These are phyloP conservation scores for Xerocomus spinulosus DNA, from an alignment of 768 basidiomycete species.

Conservation along the genomic window DNA sequence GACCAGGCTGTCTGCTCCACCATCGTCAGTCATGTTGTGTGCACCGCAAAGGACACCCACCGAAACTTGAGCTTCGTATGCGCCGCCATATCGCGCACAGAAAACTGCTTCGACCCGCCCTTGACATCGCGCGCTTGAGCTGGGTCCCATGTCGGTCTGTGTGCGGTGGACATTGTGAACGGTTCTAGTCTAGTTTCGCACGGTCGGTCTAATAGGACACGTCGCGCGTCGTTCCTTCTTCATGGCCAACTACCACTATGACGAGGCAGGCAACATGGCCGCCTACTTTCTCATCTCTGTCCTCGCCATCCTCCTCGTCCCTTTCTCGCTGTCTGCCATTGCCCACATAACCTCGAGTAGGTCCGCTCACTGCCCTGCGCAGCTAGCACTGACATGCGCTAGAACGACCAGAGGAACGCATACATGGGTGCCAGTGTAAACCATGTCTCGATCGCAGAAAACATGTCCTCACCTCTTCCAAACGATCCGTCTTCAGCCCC, in stretches of 20 bases:
- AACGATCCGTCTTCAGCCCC: constrained; percentile 46
- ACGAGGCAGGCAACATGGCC: constrained; percentile 82
- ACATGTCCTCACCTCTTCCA: constrained; percentile 37
- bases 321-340: constrained; percentile 59
- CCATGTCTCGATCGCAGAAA: constrained; percentile 55
- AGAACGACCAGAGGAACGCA: constrained; percentile 33
- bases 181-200: constrained; percentile 9
- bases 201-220: constrained; percentile 10
- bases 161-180: constrained; percentile 74
- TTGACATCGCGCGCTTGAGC: constrained; percentile 91
- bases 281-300: constrained; percentile 90
- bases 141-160: constrained; percentile 96
- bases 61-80: constrained; percentile 99
- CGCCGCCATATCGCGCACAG: constrained; percentile 88
- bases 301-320: constrained; percentile 77
- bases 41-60: constrained; percentile 34
- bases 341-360: constrained; percentile 39
- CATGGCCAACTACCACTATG: constrained; percentile 83
- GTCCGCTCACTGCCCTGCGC: constrained; percentile 18
- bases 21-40: not conserved
- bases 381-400: constrained; percentile 5
- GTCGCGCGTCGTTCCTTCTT: constrained; percentile 3
- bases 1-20: constrained; percentile 74
- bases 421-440: constrained; percentile 54
- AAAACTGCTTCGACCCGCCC: constrained; percentile 88